Evolutionary conservation across 139 green algal genomes (phyloP).

Genomic region (Dunaliella sp.): DNA sequence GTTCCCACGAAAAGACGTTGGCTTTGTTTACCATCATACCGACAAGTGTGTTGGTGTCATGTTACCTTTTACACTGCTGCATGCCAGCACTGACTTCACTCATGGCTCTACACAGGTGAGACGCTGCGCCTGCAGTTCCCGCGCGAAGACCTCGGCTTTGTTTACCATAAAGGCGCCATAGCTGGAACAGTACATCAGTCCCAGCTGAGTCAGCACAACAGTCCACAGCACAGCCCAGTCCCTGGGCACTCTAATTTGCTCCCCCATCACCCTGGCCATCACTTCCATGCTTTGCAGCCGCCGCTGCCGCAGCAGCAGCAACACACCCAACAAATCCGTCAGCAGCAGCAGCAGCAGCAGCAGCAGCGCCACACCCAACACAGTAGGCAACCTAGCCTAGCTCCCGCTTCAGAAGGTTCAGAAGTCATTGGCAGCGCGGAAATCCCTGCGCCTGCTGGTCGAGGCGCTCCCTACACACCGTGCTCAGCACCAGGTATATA

Average conservation of each 20-base stretch:
- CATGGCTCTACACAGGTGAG: slow-evolving; percentile 9
- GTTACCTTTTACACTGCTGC: too few relatives aligned
- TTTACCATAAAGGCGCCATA: slow-evolving; percentile 49
- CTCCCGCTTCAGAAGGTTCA: neutral
- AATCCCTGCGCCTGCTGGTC: neutral
- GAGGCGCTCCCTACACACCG: slow-evolving; percentile 2
- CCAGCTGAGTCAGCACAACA: neutral
- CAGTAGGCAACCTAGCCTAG: too few relatives aligned
- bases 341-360: slow-evolving; percentile 16
- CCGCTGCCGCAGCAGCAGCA: neutral
- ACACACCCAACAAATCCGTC: neutral
- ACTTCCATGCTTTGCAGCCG: neutral
- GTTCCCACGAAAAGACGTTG: too few relatives aligned
- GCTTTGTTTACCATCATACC: too few relatives aligned
- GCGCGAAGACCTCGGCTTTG: slow-evolving; percentile 85
- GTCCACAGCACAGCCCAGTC: neutral
- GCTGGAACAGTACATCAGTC: neutral
- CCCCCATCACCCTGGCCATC: too few relatives aligned
- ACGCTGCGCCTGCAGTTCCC: slow-evolving; percentile 90
- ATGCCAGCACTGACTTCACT: too few relatives aligned
- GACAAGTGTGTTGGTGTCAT: too few relatives aligned
- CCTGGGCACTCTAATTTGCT: too few relatives aligned
- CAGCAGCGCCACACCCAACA: neutral
- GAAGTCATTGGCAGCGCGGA: neutral
- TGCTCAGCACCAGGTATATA: slow-evolving; percentile 23